Evolutionary conservation across 495 filamentous ascomycete genomes (phyloP), one percentile per base, ranked within the genome.

Genomic region (Oleoguttula mirabilis): DNA sequence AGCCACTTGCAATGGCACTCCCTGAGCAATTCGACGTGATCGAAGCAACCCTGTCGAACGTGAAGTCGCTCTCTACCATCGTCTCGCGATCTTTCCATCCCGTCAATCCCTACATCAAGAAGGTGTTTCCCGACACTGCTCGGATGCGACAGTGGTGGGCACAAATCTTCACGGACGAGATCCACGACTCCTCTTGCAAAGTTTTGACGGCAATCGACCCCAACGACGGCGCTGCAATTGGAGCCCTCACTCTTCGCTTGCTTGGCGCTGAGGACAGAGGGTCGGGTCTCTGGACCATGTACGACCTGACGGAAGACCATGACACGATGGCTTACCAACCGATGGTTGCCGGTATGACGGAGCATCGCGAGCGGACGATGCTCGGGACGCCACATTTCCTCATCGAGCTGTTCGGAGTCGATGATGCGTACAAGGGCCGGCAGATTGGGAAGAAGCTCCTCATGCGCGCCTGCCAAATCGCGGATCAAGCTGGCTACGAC

Each of bases 51-150:
- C n/a, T 7, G 2, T 21, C 41, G 21, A 27, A 48, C 39, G 21
- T 42, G 7, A 4, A 30, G 15, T 41, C 45, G 8, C 45, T 48
- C 12, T 20, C 30, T 10, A 48, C 45, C 7, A 35, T 48, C 20
- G 19, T 48, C 24, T n/a, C 38, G 12, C 45, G 45, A 10, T 24
- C 45, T 10, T 48, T 48, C 39, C 39, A 41, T 23, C 38, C 45
- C 4, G 32, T 34, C 3, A 48, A 48, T 25, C 38, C 45, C 1
- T 41, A 41, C 39, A 41, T 48, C 15, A 25, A 32, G 19, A 25
- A 24, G 17, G 22, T 27, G 21, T 15, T 48, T 16, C 45, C 45
- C 1, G 45, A 48, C 20, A 48, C 45, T 5, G 21, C 38, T 5
- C 11, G n/a, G 17, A 14, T 48, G 7, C 30, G 45, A 14, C 11